phyloP scores from a whole-genome alignment of 2,329 filamentous ascomycete species.

The Arthrinium phaeospermum region DNA sequence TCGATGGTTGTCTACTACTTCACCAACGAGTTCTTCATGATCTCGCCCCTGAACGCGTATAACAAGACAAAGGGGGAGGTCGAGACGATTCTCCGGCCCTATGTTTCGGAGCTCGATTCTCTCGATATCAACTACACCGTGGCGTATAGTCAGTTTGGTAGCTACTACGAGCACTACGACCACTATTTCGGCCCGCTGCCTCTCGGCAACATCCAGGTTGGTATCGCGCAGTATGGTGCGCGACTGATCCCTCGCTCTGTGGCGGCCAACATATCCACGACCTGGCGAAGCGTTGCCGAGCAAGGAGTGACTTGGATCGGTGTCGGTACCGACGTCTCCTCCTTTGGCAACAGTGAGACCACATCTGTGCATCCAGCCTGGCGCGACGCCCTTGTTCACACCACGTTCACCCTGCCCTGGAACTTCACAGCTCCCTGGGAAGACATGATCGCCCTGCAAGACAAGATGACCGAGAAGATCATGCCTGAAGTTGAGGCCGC shows the following conservation, averaged over 20 bases:
- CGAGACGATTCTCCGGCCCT: slow-evolving; percentile 35
- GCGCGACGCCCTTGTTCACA: slow-evolving; percentile 37
- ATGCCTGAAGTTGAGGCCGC: slow-evolving; percentile 35
- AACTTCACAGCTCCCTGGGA: slow-evolving; percentile 29
- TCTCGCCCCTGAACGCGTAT: slow-evolving; percentile 36
- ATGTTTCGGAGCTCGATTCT: slow-evolving; percentile 32
- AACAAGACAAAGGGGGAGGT: slow-evolving; percentile 36
- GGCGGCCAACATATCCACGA: slow-evolving; percentile 38
- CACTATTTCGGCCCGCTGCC: slow-evolving; percentile 44
- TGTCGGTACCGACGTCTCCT: slow-evolving; percentile 38
- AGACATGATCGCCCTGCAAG: slow-evolving; percentile 35
- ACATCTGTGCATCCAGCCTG: slow-evolving; percentile 44
- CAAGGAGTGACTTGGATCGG: slow-evolving; percentile 39
- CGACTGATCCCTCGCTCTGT: slow-evolving; percentile 41
- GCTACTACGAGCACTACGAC: slow-evolving; percentile 41
- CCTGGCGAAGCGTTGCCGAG: slow-evolving; percentile 37
- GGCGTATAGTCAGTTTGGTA: slow-evolving; percentile 35
- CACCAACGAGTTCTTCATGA: slow-evolving; percentile 28
- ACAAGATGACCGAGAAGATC: slow-evolving; percentile 39
- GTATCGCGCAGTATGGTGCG: slow-evolving; percentile 41
- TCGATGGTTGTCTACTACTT: slow-evolving; percentile 34
- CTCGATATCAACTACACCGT: slow-evolving; percentile 31
- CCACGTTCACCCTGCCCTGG: slow-evolving; percentile 29
- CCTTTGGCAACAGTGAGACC: slow-evolving; percentile 27
- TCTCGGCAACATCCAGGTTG: slow-evolving; percentile 41